Base-by-base conservation (phyloP, 108 stramenopile genomes). In the Chaetoceros tenuissimus region DNA sequence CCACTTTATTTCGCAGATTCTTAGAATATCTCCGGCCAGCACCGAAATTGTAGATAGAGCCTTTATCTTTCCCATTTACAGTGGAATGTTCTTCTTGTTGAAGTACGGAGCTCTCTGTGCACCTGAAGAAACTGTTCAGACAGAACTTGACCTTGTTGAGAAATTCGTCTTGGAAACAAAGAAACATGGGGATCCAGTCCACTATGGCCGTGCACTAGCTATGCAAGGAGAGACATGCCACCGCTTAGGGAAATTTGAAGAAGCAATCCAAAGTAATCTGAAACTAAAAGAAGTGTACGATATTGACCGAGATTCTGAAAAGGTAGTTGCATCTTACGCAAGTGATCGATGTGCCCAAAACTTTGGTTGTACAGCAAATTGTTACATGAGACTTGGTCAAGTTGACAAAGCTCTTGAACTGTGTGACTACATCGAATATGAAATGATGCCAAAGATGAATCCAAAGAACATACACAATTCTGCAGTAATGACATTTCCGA, bases 11-110 rank as follows among this genome's bases (percentile, higher is more conserved):
- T n/a, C 34, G 22, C 26, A 55, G 40, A 57, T 73, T 27, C 52
- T 65, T 3, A 60, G 57, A 28, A 52, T 23, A 19, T 49, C 72
- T 25, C 64, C 65, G 30, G 17, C 31, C 19, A 20, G 60, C 1
- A 18, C 28, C 18, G 19, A 59, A n/a, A 26, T 73, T 28, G 44
- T 57, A 22, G 79, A 86, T 51, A 68, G 81, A 49, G 72, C 74
- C 19, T 66, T 80, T 31, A 44, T 74, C 16, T 86, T 86, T 56
- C 84, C 81, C 8, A 78, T 77, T 23, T 83, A 79, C 55, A 65
- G 60, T 48, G 78, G 81, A 40, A 60, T 82, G 20, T 78, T 78
- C 50, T 57, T 60, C 22, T 61, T 69, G 24, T 52, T 83, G 26
- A 77, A 77, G 47, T 59, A 67, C 30, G 77, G 79, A 1, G 66